Conservation (phyloP, 305 asterid species). For the Ajuga reptans region DNA sequence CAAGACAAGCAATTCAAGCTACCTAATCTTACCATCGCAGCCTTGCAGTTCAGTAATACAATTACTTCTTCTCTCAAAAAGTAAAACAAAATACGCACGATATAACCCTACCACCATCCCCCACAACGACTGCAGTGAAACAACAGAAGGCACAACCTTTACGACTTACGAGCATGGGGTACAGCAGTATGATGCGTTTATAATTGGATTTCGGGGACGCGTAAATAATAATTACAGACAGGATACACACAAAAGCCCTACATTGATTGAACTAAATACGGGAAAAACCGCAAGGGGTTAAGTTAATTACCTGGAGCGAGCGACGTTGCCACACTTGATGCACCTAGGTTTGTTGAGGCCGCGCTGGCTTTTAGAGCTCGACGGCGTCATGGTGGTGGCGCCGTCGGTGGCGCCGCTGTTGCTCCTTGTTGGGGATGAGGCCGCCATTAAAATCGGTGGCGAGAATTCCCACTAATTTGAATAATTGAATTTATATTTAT, state of each 20-base stretch:
- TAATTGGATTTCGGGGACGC: background rate
- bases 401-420: conserved; percentile 34
- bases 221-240: background rate
- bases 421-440: conserved; percentile 62
- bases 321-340: conserved; percentile 92
- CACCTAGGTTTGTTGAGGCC: conserved; percentile 97
- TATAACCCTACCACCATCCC: background rate
- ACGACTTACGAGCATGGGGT: conserved; percentile 2
- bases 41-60: too few relatives aligned
- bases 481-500: background rate
- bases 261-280: background rate
- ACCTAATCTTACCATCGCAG: too few relatives aligned
- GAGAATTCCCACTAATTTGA: conserved; percentile 9
- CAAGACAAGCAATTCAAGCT: too few relatives aligned
- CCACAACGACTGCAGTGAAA: background rate
- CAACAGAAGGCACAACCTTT: conserved; percentile 14
- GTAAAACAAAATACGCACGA: background rate
- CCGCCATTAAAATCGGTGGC: conserved; percentile 43
- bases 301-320: conserved; percentile 69
- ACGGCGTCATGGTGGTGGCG: conserved; percentile 16
- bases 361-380: conserved; percentile 55
- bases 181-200: conserved; percentile 18
- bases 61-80: too few relatives aligned
- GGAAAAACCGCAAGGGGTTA: too few relatives aligned
- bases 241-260: conserved; percentile 4